These are phyloP conservation scores for Friedmanniomyces simplex DNA, from an alignment of 495 filamentous ascomycete genomes.

Conservation along the genomic window DNA sequence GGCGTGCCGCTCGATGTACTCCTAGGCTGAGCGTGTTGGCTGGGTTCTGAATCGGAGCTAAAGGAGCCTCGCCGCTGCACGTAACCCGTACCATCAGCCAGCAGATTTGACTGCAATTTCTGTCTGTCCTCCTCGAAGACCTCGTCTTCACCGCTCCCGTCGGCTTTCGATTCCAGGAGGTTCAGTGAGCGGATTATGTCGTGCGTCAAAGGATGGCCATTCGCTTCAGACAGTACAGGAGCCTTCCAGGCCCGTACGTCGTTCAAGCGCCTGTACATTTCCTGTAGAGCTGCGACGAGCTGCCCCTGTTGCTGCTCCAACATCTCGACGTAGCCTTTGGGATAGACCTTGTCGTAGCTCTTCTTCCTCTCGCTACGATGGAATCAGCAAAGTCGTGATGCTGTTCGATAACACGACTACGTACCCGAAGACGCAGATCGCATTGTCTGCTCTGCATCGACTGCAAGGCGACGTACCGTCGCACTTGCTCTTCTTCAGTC, in stretches of 20 bases:
- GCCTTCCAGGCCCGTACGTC: constrained; percentile 47
- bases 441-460: constrained; percentile 46
- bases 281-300: constrained; percentile 50
- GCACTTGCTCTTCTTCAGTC: constrained; percentile 67
- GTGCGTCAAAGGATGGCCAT: constrained; percentile 55
- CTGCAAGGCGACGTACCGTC: constrained; percentile 58
- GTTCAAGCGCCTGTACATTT: constrained; percentile 45
- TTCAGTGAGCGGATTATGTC: constrained; percentile 53
- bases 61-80: constrained; percentile 45
- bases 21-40: constrained; percentile 24
- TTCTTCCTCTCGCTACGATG: constrained; percentile 31
- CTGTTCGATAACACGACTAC: not conserved
- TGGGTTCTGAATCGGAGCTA: constrained; percentile 45
- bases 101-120: constrained; percentile 44
- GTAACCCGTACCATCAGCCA: constrained; percentile 35
- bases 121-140: constrained; percentile 50
- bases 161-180: constrained; percentile 37
- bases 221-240: constrained; percentile 39
- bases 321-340: constrained; percentile 54
- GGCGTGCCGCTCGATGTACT: not conserved
- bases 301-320: constrained; percentile 60
- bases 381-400: not conserved
- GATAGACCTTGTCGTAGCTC: constrained; percentile 36
- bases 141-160: constrained; percentile 37
- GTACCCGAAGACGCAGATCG: constrained; percentile 33